phyloP scores from a whole-genome alignment of 192 early-diverging fungal species.

The Linnemannia elongata region DNA sequence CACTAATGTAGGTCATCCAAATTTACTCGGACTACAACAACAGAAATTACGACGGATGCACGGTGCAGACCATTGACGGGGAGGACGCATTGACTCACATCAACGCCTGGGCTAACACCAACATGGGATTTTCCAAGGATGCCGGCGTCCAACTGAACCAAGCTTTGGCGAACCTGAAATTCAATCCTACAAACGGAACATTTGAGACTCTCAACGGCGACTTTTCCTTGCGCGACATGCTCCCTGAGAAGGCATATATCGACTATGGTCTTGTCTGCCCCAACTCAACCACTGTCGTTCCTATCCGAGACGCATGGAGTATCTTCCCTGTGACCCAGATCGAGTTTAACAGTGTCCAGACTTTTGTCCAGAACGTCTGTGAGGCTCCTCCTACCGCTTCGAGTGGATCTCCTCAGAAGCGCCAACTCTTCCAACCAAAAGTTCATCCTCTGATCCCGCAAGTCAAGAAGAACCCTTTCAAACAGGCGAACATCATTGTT shows the following conservation, averaged over 20 bases:
- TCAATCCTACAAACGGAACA: not conserved
- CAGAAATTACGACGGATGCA: conserved; percentile 27
- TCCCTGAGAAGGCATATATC: conserved; percentile 6
- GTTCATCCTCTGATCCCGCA: not conserved
- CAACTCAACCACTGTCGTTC: not conserved
- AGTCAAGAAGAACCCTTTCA: not conserved
- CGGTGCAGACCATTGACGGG: conserved; percentile 33
- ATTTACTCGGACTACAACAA: not conserved
- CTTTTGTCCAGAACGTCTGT: not conserved
- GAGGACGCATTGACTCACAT: conserved; percentile 8
- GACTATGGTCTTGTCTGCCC: conserved; percentile 16
- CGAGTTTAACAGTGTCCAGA: not conserved
- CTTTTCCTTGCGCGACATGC: not conserved
- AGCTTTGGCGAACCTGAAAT: conserved; percentile 22
- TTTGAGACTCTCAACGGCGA: conserved; percentile 1
- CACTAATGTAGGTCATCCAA: conserved; percentile 12
- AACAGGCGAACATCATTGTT: not conserved
- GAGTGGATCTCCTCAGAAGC: not conserved
- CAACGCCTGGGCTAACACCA: conserved; percentile 4
- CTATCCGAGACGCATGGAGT: not conserved
- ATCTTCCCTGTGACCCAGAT: not conserved
- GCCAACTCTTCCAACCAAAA: not conserved
- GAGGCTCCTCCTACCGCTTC: not conserved
- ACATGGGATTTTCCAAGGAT: conserved; percentile 33
- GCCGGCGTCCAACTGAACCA: conserved; percentile 41